Evolutionary conservation across 148 eudicot genomes (phyloP), one percentile per base, ranked within the genome.

Genomic region (Polygonum aviculare): DNA sequence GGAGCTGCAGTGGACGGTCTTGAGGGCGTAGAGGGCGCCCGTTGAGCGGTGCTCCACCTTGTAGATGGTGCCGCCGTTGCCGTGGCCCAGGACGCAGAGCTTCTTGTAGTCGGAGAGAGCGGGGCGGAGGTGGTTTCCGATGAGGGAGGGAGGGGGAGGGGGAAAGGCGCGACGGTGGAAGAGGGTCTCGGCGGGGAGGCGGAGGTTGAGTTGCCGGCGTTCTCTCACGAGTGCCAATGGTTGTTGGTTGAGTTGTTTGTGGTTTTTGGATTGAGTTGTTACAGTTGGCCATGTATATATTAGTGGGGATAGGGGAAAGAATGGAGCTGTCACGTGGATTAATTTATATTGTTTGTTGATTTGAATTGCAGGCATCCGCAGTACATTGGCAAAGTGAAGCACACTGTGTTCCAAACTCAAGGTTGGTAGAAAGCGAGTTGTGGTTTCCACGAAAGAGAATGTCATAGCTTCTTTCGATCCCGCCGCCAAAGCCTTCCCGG

Each of bases 61-160:
- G 83, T 90, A 92, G 78, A 94, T 97, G 0, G 93, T 94, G 26
- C 98, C 98, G 44, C 98, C 90, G 84, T 86, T 89, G 2, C 98
- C 98, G 75, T 83, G 83, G 33, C 98, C 98, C 31, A 94, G 85
- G 44, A 91, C 95, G 8, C 86, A 57, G 14, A 88, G 80, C 3
- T 83, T 87, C 7, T 91, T 93, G 76, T 82, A 79, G 10, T 91
- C 94, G 7, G 90, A 75, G 70, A 81, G 35, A 33, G 88, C 33
- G 54, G 78, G 49, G 81, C 9, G 49, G 74, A 1, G 55, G 83
- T 12, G 70, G 78, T 1, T 12, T 86, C 0, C 50, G 82, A 0
- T n/a, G 33, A 57, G 80, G 60, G 60, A 0, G 50, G 81, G n/a
- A 69, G 75, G 4, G 48, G 83, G 44, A 31, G 82, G 33, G 85